Evolutionary conservation across 768 basidiomycete species (phyloP).

Genomic region (Trametes elegans): DNA sequence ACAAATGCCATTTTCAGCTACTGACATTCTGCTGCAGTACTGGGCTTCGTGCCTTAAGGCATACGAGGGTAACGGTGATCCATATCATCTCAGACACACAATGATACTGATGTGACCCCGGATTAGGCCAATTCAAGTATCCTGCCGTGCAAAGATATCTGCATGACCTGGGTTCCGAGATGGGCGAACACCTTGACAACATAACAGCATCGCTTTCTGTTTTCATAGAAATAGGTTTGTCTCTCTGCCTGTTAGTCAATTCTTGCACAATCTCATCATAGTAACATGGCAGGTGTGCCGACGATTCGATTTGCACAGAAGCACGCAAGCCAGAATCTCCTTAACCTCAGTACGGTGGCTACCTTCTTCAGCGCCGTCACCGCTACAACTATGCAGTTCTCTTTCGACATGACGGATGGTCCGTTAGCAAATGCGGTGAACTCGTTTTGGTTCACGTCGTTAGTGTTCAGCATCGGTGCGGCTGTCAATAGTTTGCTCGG

Average conservation of each 20-base stretch:
- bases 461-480: conserved; percentile 75
- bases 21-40: conserved; percentile 46
- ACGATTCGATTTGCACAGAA: conserved; percentile 76
- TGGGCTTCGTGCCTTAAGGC: conserved; percentile 72
- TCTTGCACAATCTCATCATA: neutral
- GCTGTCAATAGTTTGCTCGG: conserved; percentile 78
- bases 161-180: conserved; percentile 70
- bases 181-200: conserved; percentile 70
- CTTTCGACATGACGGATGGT: conserved; percentile 44
- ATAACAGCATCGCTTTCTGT: conserved; percentile 66
- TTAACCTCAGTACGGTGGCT: conserved; percentile 74
- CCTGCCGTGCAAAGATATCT: conserved; percentile 73
- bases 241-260: neutral
- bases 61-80: conserved; percentile 50
- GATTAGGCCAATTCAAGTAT: conserved; percentile 65
- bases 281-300: conserved; percentile 54
- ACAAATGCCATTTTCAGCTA: neutral
- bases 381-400: conserved; percentile 70
- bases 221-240: conserved; percentile 73
- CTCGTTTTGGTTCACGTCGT: conserved; percentile 69
- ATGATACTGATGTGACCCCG: neutral
- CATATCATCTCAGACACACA: neutral
- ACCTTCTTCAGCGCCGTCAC: conserved; percentile 79
- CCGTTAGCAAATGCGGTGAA: conserved; percentile 55
- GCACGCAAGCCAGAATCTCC: conserved; percentile 58